Evolutionary conservation across 2,329 filamentous ascomycete species (phyloP), one percentile per base, ranked within the genome.

Genomic region (Colletotrichum lentis): DNA sequence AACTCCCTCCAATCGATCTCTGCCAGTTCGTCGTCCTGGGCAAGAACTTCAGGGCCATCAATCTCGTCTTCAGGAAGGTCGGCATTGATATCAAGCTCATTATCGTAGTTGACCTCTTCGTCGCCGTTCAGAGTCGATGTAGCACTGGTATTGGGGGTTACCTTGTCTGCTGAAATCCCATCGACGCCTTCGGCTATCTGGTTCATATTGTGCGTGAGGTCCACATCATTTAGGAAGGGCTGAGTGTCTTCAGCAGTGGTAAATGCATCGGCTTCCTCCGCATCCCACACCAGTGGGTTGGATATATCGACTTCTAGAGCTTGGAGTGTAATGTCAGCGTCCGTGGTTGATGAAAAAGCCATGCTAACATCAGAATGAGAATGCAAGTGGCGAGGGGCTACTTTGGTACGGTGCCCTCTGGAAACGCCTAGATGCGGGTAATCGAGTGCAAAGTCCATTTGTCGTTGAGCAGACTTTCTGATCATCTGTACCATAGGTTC

Each of bases 91-190:
- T 76, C 78, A 81, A 72, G 81, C 20, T 77, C 73, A 46, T 73
- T 67, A 46, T 73, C 62, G 46, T 72, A 71, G 27, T 69, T 71
- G 27, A 70, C 73, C 39, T 77, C 76, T 44, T 74, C 77, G 43
- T 77, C 75, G 52, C 75, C 78, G 56, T 74, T 72, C 41, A 79
- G 69, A 5, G 77, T 78, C 35, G 76, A 73, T 18, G 77, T 78
- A 22, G 76, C 76, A 63, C 75, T 77, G 31, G 75, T 73, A 24
- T 64, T 69, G 52, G 69, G 63, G 37, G 62, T 69, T 65, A 62
- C 69, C 66, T 71, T 69, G 50, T 57, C 61, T 37, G 56, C 57
- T 16, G 47, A 46, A 24, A 24, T 47, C 12, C 61, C 49, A 41
- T 69, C 58, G 39, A 53, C 35, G 35, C 41, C 57, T 37, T 54